These are phyloP conservation scores for Pulicaria dysenterica DNA, from an alignment of 129 eudicot species.

Conservation along the genomic window DNA sequence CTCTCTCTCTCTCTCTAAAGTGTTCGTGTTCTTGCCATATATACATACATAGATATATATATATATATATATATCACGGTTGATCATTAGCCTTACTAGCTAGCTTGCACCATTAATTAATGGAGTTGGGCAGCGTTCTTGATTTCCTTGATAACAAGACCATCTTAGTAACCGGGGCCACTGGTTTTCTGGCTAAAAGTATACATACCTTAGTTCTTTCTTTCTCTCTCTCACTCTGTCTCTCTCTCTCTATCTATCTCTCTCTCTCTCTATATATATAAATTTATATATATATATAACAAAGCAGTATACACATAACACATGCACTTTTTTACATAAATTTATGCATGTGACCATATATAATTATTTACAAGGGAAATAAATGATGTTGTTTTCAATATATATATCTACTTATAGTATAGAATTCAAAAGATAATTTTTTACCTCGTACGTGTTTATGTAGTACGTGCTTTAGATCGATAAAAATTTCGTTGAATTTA, in stretches of 20 bases:
- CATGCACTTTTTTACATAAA: too few species aligned
- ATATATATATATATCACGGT: not conserved
- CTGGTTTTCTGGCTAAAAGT: slow-evolving; percentile 72
- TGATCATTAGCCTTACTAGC: slow-evolving; percentile 13
- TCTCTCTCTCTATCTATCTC: too few species aligned
- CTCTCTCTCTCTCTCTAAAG: slow-evolving; percentile 9
- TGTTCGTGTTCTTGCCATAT: not conserved
- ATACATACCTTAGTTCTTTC: not conserved
- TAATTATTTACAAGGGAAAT: too few species aligned
- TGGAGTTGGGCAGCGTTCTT: slow-evolving; percentile 52
- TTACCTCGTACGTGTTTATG: too few species aligned
- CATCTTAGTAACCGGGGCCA: slow-evolving; percentile 65
- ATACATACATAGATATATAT: not conserved
- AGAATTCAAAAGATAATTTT: too few species aligned
- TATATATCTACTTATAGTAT: too few species aligned
- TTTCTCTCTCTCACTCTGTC: slow-evolving; percentile 17
- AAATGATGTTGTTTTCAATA: too few species aligned
- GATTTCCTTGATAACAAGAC: slow-evolving; percentile 51
- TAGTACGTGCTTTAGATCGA: too few species aligned
- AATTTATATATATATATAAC: not conserved
- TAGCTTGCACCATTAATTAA: slow-evolving; percentile 14
- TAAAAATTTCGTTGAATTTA: too few species aligned
- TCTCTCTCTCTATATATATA: not conserved
- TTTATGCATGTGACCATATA: too few species aligned
- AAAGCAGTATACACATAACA: too few species aligned